These are phyloP conservation scores for Bauhinia variegata DNA, from an alignment of 306 rosid genomes.

Conservation along the genomic window DNA sequence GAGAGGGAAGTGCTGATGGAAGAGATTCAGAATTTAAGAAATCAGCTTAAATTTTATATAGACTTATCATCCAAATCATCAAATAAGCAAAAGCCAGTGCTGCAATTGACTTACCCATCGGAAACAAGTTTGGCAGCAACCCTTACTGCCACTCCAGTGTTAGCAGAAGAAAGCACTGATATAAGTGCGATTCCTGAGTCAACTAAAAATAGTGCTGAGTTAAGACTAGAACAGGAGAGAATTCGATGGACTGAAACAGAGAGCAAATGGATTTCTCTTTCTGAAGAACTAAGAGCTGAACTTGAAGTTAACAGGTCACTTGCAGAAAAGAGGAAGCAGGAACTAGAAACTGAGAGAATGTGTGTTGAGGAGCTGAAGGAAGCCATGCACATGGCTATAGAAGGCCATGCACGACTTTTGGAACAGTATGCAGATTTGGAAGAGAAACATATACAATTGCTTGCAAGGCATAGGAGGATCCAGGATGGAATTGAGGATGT, in stretches of 20 bases:
- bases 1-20: conserved; percentile 96
- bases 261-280: conserved; percentile 87
- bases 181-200: conserved; percentile 55
- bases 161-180: conserved; percentile 54
- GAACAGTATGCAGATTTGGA: conserved; percentile 98
- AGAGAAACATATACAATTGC: conserved; percentile 88
- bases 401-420: conserved; percentile 84
- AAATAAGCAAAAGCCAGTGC: conserved; percentile 58
- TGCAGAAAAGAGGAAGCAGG: conserved; percentile 66
- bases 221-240: conserved; percentile 77
- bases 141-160: conserved; percentile 67
- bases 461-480: conserved; percentile 84
- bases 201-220: conserved; percentile 50
- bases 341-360: conserved; percentile 81
- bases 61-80: conserved; percentile 65
- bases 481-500: conserved; percentile 91
- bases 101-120: conserved; percentile 64
- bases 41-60: conserved; percentile 82
- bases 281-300: conserved; percentile 86
- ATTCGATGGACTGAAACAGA: conserved; percentile 86
- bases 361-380: conserved; percentile 86
- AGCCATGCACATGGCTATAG: conserved; percentile 88
- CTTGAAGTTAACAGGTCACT: conserved; percentile 75
- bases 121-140: conserved; percentile 57
- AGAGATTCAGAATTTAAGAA: conserved; percentile 90